Base-by-base conservation (phyloP, 1,284 basidiomycete species). In the Moniliella sp. region DNA sequence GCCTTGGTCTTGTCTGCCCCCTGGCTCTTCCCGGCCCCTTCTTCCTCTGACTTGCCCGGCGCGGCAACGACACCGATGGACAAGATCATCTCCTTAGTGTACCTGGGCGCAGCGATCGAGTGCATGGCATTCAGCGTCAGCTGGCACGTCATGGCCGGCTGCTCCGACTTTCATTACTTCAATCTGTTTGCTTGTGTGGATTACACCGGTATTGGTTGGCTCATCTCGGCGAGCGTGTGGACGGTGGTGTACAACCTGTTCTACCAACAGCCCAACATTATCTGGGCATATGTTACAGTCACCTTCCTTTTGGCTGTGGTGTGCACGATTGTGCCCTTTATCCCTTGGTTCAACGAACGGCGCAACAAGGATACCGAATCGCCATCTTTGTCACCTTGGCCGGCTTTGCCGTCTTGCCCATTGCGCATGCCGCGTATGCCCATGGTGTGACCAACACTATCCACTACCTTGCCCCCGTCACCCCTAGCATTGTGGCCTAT, bases 81-180 rank as follows among this genome's bases (percentile, higher is more conserved):
- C 33, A 43, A 52, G 5, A 33, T 56, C 30, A 48, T 57, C 12
- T 48, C 54, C 35, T 50, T 52, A 11, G 31, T 57, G 27, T 59
- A 59, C 34, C 42, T 59, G n/a, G 25, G 50, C 16, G 52, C 55
- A 1, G 57, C 54, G 7, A 43, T 54, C 35, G 56, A 57, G 37
- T 59, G 57, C 30, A 39, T 59, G 9, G 37, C 43, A 7, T 36
- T 54, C 4, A 48, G 45, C 2, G 52, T 59, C 4, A 46, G 44
- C 7, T 59, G 57, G 57, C 57, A 59, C 21, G 47, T 59, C 27
- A 57, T 57, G 50, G 43, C 55, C 2, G 57, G 57, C 7, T 59
- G 55, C 28, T 40, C 50, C 15, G 43, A 59, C n/a, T 30, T n/a
- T n/a, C n/a, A n/a, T n/a, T n/a, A n/a, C n/a, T n/a, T n/a, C n/a